Evolutionary conservation across 306 rosid genomes (phyloP), one percentile per base, ranked within the genome.

Genomic region (Pyrus communis): DNA sequence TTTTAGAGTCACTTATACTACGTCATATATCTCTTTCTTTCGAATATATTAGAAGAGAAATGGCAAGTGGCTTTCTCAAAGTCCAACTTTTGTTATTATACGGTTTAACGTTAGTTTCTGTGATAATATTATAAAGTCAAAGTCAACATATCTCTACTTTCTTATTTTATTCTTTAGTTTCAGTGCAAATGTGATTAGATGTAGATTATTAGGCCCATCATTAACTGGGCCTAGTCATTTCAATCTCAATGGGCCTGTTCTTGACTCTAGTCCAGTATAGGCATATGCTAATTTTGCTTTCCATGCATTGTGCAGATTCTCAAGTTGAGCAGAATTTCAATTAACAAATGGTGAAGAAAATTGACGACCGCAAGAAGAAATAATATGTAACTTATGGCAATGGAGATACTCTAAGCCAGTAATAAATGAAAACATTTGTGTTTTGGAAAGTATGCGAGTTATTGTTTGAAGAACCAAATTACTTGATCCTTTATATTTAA

Each of bases 71-170:
- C 2, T 35, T 35, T 35, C 9, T 35, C 2, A 35, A 7, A 35
- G 2, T 6, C 0, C 0, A 0, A 35, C 0, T 6, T 35, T 35
- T 35, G 2, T 35, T 0, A 35, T 1, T 5, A 0, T 1, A 35
- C 0, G 0, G 1, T 35, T 1, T 6, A 35, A 35, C 40, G 40
- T 4, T 0, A 30, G 4, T 33, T 35, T 35, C 0, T 35, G 7
- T 35, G 1, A 33, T 7, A 33, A 33, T 33, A 33, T 33, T 33
- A 33, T 33, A 33, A 33, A 33, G 1, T 5, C 35, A 33, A 33
- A 33, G 7, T 33, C 6, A 4, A 31, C 1, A 5, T 1, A 31
- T 5, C 38, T 33, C 8, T 1, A 33, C 8, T 33, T 33, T 6
- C 38, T 33, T 33, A 33, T 6, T 6, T 35, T 35, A 35, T 35